Evolutionary conservation across 1,139 yeast species (phyloP).

Genomic region (Kurtzmaniella quercitrusa): DNA sequence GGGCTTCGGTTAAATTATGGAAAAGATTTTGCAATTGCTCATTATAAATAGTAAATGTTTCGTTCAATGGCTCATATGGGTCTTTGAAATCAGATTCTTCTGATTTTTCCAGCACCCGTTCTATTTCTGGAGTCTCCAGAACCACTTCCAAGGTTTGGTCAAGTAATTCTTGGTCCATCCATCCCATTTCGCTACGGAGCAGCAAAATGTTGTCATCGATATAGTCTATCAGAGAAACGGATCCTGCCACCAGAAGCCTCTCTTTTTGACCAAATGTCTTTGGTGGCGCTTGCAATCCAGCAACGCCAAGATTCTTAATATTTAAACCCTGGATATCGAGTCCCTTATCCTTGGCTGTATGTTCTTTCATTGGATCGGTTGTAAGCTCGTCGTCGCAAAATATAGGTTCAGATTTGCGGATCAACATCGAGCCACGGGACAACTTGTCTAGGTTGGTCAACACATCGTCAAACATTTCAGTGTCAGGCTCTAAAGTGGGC

Average conservation of each 20-base stretch:
- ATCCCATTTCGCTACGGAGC: conserved; percentile 1
- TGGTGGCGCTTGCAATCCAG: background rate
- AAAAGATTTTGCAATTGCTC: conserved; percentile 28
- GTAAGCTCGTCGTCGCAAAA: conserved; percentile 44
- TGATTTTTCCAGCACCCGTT: background rate
- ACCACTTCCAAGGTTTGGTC: conserved; percentile 1
- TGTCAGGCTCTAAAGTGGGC: conserved; percentile 31
- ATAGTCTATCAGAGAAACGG: conserved; percentile 1
- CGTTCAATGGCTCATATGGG: conserved; percentile 5
- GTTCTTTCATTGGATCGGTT: conserved; percentile 39
- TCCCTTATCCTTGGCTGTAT: conserved; percentile 26
- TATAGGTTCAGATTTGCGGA: conserved; percentile 23
- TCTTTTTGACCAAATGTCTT: background rate
- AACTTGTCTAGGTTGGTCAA: conserved; percentile 24
- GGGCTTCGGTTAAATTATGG: conserved; percentile 23
- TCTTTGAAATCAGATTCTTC: background rate
- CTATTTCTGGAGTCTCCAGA: background rate
- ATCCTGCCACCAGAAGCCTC: background rate
- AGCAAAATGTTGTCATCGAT: conserved; percentile 1
- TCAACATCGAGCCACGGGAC: background rate
- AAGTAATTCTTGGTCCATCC: conserved; percentile 2
- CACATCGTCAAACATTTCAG: conserved; percentile 31
- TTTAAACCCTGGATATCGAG: background rate
- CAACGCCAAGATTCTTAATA: conserved; percentile 1
- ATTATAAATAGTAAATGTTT: conserved; percentile 20